These are phyloP conservation scores for Nevesoporus exiguus DNA, from an alignment of 768 basidiomycete genomes.

Conservation along the genomic window DNA sequence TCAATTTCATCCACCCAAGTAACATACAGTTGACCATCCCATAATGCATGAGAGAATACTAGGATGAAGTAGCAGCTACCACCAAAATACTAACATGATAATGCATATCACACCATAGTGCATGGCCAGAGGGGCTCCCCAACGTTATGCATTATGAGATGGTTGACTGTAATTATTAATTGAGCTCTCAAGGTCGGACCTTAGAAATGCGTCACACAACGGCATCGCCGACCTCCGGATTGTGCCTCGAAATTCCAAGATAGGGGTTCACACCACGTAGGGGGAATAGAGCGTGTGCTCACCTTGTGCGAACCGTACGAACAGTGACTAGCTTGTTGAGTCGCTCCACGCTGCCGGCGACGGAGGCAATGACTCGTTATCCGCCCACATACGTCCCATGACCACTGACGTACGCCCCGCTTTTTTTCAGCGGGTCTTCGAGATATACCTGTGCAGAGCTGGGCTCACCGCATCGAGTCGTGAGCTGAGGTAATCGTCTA, in stretches of 20 bases:
- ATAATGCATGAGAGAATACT: too few species aligned
- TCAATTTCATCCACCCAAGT: not conserved
- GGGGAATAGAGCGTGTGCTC: constrained; percentile 21
- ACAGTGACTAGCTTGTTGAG: constrained; percentile 97
- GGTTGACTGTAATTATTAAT: constrained; percentile 10
- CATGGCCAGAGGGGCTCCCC: too few species aligned
- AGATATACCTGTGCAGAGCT: not conserved
- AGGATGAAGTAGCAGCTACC: too few species aligned
- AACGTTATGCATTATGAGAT: too few species aligned
- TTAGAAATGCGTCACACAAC: constrained; percentile 96
- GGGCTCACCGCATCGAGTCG: constrained; percentile 78
- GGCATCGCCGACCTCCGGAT: constrained; percentile 95
- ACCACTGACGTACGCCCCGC: constrained; percentile 53
- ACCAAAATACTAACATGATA: too few species aligned
- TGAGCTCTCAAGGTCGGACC: constrained; percentile 40
- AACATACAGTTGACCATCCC: too few species aligned
- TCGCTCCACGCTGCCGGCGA: constrained; percentile 87
- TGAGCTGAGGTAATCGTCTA: constrained; percentile 81
- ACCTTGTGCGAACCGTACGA: constrained; percentile 83
- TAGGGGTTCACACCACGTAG: constrained; percentile 1
- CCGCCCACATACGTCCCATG: constrained; percentile 94
- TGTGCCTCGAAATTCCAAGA: constrained; percentile 59
- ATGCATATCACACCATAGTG: too few species aligned
- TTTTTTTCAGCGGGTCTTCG: not conserved
- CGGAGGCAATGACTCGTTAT: constrained; percentile 85